phyloP scores from a whole-genome alignment of 768 basidiomycete genomes.

The Hysterangium stoloniferum region DNA sequence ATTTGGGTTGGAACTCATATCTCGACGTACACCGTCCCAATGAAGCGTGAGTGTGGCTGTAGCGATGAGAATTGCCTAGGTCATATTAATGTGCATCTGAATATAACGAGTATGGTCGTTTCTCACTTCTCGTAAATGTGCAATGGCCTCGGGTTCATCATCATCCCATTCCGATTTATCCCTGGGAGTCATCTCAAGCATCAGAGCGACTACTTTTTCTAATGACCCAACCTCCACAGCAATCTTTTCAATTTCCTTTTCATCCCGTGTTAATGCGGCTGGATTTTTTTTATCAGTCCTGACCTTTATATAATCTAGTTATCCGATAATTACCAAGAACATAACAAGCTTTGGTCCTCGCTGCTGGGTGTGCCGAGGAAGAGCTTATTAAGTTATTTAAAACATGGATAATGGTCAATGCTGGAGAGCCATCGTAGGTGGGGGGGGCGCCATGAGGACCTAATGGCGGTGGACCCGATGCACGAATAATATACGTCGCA shows the following conservation, averaged over 20 bases:
- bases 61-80: conserved; percentile 63
- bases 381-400: conserved; percentile 52
- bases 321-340: conserved; percentile 49
- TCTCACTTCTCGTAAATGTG: conserved; percentile 56
- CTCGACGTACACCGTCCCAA: conserved; percentile 62
- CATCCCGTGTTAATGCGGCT: conserved; percentile 62
- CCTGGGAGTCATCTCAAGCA: conserved; percentile 47
- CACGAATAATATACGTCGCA: conserved; percentile 54
- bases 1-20: conserved; percentile 50
- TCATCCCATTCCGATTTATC: conserved; percentile 51
- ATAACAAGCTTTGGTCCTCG: conserved; percentile 64
- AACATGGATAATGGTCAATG: conserved; percentile 61
- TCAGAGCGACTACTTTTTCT: conserved; percentile 41
- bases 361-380: conserved; percentile 32
- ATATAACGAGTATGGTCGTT: neutral
- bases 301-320: neutral
- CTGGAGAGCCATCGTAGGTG: conserved; percentile 35
- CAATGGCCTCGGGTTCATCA: conserved; percentile 55
- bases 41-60: conserved; percentile 68
- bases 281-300: too few species aligned
- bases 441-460: conserved; percentile 21
- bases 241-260: conserved; percentile 53
- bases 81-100: neutral
- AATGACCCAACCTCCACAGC: conserved; percentile 69
- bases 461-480: conserved; percentile 23